Evolutionary conservation across 1,284 basidiomycete species (phyloP).

Genomic region (Athelia psychrophila): DNA sequence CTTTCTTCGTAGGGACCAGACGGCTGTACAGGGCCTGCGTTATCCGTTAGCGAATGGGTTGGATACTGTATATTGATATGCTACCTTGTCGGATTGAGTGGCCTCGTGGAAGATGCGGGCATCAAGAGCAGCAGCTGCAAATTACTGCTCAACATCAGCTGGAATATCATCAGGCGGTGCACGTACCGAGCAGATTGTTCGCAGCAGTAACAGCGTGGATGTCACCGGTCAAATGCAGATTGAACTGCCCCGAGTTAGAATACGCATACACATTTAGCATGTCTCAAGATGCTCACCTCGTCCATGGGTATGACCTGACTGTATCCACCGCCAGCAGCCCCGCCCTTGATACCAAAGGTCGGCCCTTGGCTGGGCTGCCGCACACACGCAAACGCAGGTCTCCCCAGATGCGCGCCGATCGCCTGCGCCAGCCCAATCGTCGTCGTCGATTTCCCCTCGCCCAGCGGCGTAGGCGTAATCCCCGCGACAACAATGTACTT

Average conservation of each 20-base stretch:
- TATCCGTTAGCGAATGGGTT: not conserved
- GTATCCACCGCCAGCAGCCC: constrained; percentile 98
- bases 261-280: not conserved
- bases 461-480: constrained; percentile 98
- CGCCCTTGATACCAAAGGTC: constrained; percentile 99
- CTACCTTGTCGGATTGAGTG: constrained; percentile 90
- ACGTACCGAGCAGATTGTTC: constrained; percentile 87
- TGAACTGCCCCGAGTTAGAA: constrained; percentile 57
- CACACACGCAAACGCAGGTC: constrained; percentile 96
- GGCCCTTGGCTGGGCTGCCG: constrained; percentile 98
- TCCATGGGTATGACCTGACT: constrained; percentile 99
- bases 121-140: constrained; percentile 88
- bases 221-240: constrained; percentile 95
- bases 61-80: not conserved
- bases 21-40: constrained; percentile 82
- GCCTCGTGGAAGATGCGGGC: constrained; percentile 98
- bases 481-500: constrained; percentile 98
- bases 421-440: constrained; percentile 98
- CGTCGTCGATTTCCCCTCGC: constrained; percentile 98
- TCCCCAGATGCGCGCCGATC: constrained; percentile 90
- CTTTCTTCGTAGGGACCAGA: constrained; percentile 92
- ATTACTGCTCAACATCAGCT: constrained; percentile 9
- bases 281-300: constrained; percentile 71
- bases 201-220: constrained; percentile 98
- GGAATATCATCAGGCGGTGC: not conserved